A percentile compares a stretch with the other conserved stretches of the same genome.
Evolutionary conservation across 768 basidiomycete genomes (phyloP).

Genomic region (Baorangia bicolor): DNA sequence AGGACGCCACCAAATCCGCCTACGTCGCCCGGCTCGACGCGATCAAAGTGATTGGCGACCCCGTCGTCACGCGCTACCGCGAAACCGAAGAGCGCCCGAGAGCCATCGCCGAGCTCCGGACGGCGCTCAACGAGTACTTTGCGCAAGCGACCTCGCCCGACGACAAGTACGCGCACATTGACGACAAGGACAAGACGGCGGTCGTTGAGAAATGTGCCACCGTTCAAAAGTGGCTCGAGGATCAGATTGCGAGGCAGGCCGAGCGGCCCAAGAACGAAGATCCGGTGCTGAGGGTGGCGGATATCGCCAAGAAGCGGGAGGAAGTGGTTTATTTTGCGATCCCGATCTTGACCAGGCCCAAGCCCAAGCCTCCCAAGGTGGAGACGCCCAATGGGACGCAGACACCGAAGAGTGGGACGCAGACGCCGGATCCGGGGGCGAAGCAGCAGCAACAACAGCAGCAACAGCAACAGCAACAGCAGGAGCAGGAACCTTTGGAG

Average conservation of each 20-base stretch:
- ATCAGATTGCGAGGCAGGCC: conserved; percentile 81
- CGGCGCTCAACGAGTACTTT: conserved; percentile 86
- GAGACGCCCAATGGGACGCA: conserved; percentile 55
- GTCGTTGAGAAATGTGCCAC: conserved; percentile 90
- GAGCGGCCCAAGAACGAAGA: conserved; percentile 90
- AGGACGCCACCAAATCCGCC: conserved; percentile 94
- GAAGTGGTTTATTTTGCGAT: conserved; percentile 88
- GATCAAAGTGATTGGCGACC: conserved; percentile 85
- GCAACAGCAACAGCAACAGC: conserved; percentile 31
- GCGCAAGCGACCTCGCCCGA: conserved; percentile 78
- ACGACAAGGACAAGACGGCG: conserved; percentile 80
- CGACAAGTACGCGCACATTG: conserved; percentile 88
- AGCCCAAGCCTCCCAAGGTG: conserved; percentile 78
- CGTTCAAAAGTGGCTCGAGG: conserved; percentile 93
- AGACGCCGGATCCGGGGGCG: conserved; percentile 53
- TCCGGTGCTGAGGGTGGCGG: conserved; percentile 75
- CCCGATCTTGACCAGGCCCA: conserved; percentile 88
- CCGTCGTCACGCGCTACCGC: conserved; percentile 77
- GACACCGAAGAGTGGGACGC: conserved; percentile 66
- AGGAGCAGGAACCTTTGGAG: conserved; percentile 53
- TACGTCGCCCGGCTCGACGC: conserved; percentile 82
- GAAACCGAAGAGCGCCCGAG: conserved; percentile 80
- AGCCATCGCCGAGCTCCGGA: conserved; percentile 74
- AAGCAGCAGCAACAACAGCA: conserved; percentile 22
- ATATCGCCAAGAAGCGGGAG: conserved; percentile 89